Base-by-base conservation (phyloP, 2,329 filamentous ascomycete genomes). In the Chalara sp. region DNA sequence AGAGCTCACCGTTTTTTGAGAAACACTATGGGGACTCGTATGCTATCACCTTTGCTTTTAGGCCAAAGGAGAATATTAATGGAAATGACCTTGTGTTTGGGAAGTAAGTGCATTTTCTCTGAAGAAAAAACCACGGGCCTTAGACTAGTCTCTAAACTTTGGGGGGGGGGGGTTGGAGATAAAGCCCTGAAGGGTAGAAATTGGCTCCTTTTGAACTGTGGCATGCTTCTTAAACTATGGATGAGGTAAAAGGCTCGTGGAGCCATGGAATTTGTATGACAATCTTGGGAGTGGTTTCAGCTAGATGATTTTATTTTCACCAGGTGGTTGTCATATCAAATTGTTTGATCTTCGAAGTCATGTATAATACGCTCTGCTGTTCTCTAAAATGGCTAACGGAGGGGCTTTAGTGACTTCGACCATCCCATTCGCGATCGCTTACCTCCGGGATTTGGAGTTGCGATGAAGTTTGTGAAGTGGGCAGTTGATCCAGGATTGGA, bases 401-500 rank as follows among this genome's bases (percentile, higher is more conserved):
- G 8, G 35, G n/a, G 2, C n/a, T 8, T 8, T 37, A 37, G 35
- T 67, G 90, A 96, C 73, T 96, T 97, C 65, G 91, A 96, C 63
- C 81, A 87, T 47, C 89, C 93, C 0, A 93, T 99, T 60, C 81
- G 89, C 32, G 86, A 96, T 65, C 80, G 84, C 12, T 74, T 99
- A 2, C 92, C 93, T 0, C 88, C 89, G 0, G 90, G 92, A 0
- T 95, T 96, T 68, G 82, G 81, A 64, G 85, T 88, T 7, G 91
- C 90, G 0, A 82, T 96, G 68, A 84, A 82, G 48, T 84, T 96
- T 42, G 88, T 95, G 31, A 88, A 87, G 60, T 95, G 88, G 86
- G 87, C 84, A 72, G 86, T 97, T 46, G 92, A 99, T 64, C 92
- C 92, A 0, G 89, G 90, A 0, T 72, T 99, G 0, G 89, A 96